phyloP scores from a whole-genome alignment of 495 filamentous ascomycete species.

The Daldinia bambusicola region DNA sequence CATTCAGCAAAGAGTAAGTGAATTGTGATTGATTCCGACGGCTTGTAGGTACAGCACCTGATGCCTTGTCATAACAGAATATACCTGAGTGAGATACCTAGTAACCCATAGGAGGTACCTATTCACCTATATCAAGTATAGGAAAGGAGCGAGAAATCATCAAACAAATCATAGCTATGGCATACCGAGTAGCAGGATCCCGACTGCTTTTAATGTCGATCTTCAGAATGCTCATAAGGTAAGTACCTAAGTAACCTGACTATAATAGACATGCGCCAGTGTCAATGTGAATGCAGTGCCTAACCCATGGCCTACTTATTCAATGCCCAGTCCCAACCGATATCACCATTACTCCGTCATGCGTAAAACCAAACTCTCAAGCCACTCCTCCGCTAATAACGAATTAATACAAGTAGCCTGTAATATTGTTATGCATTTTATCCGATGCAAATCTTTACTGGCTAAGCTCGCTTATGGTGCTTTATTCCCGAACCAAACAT shows the following conservation, averaged over 20 bases:
- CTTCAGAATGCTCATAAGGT: neutral
- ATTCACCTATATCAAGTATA: neutral
- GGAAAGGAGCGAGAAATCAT: neutral
- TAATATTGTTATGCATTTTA: neutral
- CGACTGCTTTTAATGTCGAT: neutral
- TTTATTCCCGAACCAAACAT: neutral
- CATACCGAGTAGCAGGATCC: neutral
- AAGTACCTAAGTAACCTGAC: neutral
- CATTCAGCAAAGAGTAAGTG: no score
- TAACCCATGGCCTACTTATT: neutral
- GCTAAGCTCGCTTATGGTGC: neutral
- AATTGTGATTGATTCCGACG: no score
- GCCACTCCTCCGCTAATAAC: neutral
- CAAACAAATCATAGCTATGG: neutral
- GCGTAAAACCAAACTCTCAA: neutral
- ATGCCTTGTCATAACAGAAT: neutral
- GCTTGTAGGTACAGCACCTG: neutral
- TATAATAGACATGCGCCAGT: neutral
- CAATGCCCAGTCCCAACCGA: neutral
- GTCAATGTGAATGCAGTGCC: neutral
- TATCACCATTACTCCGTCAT: neutral
- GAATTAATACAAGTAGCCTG: neutral
- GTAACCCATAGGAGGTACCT: neutral
- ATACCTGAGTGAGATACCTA: neutral
- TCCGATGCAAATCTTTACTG: neutral